A percentile compares a stretch with the other conserved stretches of the same genome.
Conservation (phyloP, 306 rosid genomes). For the Pterocarpus macrocarpus region DNA sequence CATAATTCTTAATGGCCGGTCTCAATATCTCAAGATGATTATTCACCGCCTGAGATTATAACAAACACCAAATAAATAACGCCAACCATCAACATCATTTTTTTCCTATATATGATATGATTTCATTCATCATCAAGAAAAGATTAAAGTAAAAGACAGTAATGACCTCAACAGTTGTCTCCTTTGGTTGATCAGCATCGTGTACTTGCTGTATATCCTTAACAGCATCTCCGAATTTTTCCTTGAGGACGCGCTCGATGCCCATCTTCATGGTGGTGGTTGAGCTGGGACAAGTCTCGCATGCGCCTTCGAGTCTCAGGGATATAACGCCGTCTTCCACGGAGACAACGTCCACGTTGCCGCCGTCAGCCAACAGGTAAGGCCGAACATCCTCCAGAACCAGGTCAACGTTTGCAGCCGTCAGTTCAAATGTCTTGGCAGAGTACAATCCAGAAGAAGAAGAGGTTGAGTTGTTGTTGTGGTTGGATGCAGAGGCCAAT, state of each 20-base stretch:
- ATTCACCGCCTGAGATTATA: slow-evolving; percentile 85
- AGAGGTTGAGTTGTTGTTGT: slow-evolving; percentile 45
- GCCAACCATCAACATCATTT: slow-evolving; percentile 34
- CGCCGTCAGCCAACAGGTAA: slow-evolving; percentile 92
- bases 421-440: slow-evolving; percentile 77
- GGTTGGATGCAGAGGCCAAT: slow-evolving; percentile 49
- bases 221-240: slow-evolving; percentile 85
- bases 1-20: slow-evolving; percentile 90
- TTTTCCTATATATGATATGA: background rate
- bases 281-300: slow-evolving; percentile 96
- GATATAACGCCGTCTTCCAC: slow-evolving; percentile 85
- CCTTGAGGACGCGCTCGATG: slow-evolving; percentile 91
- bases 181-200: slow-evolving; percentile 57
- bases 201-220: slow-evolving; percentile 75
- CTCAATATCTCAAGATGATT: slow-evolving; percentile 84
- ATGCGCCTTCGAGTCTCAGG: slow-evolving; percentile 91
- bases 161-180: slow-evolving; percentile 71
- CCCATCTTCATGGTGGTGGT: slow-evolving; percentile 98
- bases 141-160: background rate
- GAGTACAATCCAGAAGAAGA: slow-evolving; percentile 84
- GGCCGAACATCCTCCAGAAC: slow-evolving; percentile 96
- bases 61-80: too few species aligned
- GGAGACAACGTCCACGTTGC: slow-evolving; percentile 92
- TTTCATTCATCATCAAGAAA: slow-evolving; percentile 1
- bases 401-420: slow-evolving; percentile 74